Evolutionary conservation across 257 asterid genomes (phyloP).

Genomic region (Ocimum tenuiflorum): DNA sequence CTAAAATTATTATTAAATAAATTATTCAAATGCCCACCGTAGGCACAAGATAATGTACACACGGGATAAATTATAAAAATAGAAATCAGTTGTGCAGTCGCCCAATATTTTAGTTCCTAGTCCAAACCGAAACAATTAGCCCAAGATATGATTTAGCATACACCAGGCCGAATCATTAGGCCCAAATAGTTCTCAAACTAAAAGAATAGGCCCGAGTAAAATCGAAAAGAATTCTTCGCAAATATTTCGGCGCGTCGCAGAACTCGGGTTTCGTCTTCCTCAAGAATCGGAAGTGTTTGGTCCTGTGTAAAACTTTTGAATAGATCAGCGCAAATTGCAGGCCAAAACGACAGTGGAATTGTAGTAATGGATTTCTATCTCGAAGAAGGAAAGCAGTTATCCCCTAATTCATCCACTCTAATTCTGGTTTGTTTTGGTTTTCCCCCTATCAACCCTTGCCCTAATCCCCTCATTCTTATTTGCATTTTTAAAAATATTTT

Average conservation of each 20-base stretch:
- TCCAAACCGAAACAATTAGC: too few relatives aligned
- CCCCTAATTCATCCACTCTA: conserved; percentile 44
- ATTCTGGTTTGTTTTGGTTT: conserved; percentile 56
- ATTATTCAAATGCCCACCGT: too few relatives aligned
- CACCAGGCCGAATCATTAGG: too few relatives aligned
- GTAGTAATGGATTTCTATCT: conserved; percentile 52
- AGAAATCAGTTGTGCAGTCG: too few relatives aligned
- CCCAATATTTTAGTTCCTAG: too few relatives aligned
- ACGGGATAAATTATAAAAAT: too few relatives aligned
- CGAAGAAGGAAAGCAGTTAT: conserved; percentile 54
- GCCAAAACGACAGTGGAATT: not conserved
- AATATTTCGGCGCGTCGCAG: conserved; percentile 17
- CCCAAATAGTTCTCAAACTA: too few relatives aligned
- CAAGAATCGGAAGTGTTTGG: conserved; percentile 21
- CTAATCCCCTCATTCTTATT: not conserved
- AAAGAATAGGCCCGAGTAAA: not conserved
- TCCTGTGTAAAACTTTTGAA: conserved; percentile 13
- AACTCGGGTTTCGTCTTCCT: conserved; percentile 23
- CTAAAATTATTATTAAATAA: too few relatives aligned
- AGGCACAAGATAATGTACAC: too few relatives aligned
- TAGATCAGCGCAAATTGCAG: conserved; percentile 1
- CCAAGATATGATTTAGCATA: too few relatives aligned
- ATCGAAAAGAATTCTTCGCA: not conserved
- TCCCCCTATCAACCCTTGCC: not conserved
- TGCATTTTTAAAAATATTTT: not conserved